Base-by-base conservation (phyloP, 805 yeast genomes). In the Yarrowia sp. region DNA sequence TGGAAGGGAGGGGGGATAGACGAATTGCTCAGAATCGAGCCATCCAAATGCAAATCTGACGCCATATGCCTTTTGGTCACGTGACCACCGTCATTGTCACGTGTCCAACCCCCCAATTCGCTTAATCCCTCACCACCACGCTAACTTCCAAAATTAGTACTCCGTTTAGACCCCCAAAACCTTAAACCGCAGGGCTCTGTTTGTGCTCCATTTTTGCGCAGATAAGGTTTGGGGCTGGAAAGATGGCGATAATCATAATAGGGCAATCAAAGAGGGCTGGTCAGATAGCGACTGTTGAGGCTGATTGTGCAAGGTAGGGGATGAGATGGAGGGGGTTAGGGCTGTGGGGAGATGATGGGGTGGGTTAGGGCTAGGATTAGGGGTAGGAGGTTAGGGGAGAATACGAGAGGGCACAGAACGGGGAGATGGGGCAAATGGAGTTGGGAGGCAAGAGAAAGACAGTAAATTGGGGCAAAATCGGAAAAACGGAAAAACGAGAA, bases 181-280 rank as follows among this genome's bases (percentile, higher is more conserved):
- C 40, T 32, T 49, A 49, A 15, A 8, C 8, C 15, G 40, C 55
- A 49, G 55, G 55, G 55, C 55, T n/a, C 8, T 15, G 8, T 32
- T 15, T 14, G 26, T 9, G 19, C 42, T 16, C 56, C 56, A 50
- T 26, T 50, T 50, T 50, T 50, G 56, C 56, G 56, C 56, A 50
- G 56, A 50, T 50, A 35, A 50, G 41, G 56, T 52, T 52, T 36
- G 41, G 56, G 56, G 42, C 42, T 36, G 56, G 42, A 11, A 10
- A 14, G 9, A 7, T 12, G 15, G 8, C 1, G 12, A 9, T 12
- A 48, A 26, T 14, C 4, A 14, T 19, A 19, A 19, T 19, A 19
- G 19, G 19, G 19, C 19, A 35, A 46, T 11, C 12, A 46, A 15
- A 46, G 14, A 22, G 32, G 49, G 50, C 50, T 46, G 50, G 50